Percentiles rank a stretch among this genome's conserved stretches.
Evolutionary conservation across 768 basidiomycete species (phyloP).

Genomic region (Rhodocollybia butyracea): DNA sequence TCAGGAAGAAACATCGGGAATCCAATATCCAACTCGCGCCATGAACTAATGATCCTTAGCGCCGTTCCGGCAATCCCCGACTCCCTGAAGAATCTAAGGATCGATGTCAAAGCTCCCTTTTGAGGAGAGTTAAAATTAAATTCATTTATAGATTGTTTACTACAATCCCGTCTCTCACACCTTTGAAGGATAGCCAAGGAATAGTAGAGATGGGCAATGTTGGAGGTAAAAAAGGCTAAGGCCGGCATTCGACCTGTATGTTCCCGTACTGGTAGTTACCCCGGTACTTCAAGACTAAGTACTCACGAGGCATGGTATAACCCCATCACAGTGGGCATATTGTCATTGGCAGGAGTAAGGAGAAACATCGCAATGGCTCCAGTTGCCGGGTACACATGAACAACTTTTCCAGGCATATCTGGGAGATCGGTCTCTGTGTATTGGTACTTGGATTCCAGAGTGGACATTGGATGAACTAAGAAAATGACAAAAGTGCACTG

Average conservation of each 20-base stretch:
- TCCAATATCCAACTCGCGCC: no score
- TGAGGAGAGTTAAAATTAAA: no score
- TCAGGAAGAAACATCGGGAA: no score
- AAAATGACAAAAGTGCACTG: constrained; percentile 37
- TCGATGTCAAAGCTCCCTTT: no score
- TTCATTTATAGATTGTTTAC: no score
- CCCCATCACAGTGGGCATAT: constrained; percentile 84
- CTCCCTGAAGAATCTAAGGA: no score
- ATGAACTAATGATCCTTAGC: no score
- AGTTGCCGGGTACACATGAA: constrained; percentile 86
- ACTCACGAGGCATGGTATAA: constrained; percentile 64
- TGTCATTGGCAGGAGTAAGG: constrained; percentile 85
- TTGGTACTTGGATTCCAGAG: constrained; percentile 52
- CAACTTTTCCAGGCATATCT: constrained; percentile 68
- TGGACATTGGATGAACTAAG: constrained; percentile 11
- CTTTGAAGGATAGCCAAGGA: constrained; percentile 86
- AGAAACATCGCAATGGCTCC: constrained; percentile 90
- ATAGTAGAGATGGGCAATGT: constrained; percentile 85
- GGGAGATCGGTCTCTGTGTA: constrained; percentile 63
- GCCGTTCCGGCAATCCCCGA: no score
- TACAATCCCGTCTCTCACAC: no score
- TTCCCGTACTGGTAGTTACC: constrained; percentile 60
- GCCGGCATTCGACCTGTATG: constrained; percentile 71
- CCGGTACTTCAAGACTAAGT: constrained; percentile 84
- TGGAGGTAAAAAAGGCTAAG: constrained; percentile 55